phyloP scores from a whole-genome alignment of 495 filamentous ascomycete species.

The Schizothecium vesticola region DNA sequence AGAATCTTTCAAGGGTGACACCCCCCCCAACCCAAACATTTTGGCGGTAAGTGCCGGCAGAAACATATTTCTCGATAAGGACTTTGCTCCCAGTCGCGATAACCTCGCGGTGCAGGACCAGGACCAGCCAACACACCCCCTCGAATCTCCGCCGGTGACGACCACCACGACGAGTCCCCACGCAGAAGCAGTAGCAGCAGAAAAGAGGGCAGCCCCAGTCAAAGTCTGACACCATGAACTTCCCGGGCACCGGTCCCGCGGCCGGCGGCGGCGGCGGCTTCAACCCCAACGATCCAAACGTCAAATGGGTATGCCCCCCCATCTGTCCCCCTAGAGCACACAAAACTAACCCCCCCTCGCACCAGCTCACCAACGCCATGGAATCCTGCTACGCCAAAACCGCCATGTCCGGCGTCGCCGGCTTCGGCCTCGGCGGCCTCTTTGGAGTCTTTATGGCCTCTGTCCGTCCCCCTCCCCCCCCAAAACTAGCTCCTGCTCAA shows the following conservation, averaged over 20 bases:
- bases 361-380: conserved; percentile 54
- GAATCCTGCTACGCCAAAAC: conserved; percentile 86
- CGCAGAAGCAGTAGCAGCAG: neutral
- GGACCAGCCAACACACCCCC: neutral
- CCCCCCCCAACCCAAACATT: neutral
- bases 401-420: conserved; percentile 74
- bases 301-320: conserved; percentile 26
- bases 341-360: neutral
- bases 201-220: neutral
- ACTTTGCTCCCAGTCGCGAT: neutral
- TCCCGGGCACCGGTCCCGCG: conserved; percentile 18
- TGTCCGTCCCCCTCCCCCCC: conserved; percentile 44
- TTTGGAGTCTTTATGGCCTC: conserved; percentile 95
- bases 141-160: neutral
- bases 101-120: neutral
- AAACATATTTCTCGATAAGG: conserved; percentile 27
- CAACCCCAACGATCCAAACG: conserved; percentile 39
- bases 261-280: conserved; percentile 17
- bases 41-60: conserved; percentile 24
- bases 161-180: neutral
- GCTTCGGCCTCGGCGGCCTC: conserved; percentile 84
- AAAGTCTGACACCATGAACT: conserved; percentile 14
- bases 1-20: neutral
- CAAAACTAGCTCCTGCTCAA: neutral
- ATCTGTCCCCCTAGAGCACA: neutral